Base-by-base conservation (phyloP, 2,329 filamentous ascomycete genomes). In the Pseudomassariella vexata region DNA sequence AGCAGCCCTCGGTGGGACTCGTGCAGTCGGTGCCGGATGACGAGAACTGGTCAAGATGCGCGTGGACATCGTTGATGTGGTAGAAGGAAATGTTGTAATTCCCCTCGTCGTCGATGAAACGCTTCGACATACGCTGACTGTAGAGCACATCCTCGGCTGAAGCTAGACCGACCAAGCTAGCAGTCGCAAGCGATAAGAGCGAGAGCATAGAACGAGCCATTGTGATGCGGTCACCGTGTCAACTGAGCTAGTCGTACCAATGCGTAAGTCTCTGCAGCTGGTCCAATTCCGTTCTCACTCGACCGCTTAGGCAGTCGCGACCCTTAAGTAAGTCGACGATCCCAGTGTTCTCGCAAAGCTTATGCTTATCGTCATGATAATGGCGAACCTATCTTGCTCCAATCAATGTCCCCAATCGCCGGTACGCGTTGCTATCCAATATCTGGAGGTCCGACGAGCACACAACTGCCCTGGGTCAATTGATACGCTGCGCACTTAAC, bases 51-150 rank as follows among this genome's bases (percentile, higher is more conserved):
- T 82, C 77, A 12, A 82, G 60, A 49, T 82, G 79, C 10, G 79
- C 70, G 50, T 82, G 79, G 10, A 82, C 74, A 49, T 82, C 78
- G 48, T 82, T 82, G 62, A 82, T 67, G 52, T 82, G 79, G 57
- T 80, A 81, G 59, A 82, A 80, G 6, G 76, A 73, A 36, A 76
- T 66, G 48, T 74, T 74, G 49, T 65, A 73, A 43, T 74, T 62
- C 21, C 68, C 69, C 4, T 60, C 48, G 16, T 53, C 52, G 42
- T 73, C 64, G 28, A 69, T 53, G 38, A 62, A 66, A 20, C 71
- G 67, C 57, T 71, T 75, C 24, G 49, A 44, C 24, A 70, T 42
- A 20, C 64, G 64, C 41, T 57, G 59, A 52, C 68, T 74, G 46
- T 66, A 60, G 17, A 76, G 57, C 9, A 60, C 60, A 46, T 74